Evolutionary conservation across 805 yeast genomes (phyloP), one percentile per base, ranked within the genome.

Genomic region (Saturnispora quitensis): DNA sequence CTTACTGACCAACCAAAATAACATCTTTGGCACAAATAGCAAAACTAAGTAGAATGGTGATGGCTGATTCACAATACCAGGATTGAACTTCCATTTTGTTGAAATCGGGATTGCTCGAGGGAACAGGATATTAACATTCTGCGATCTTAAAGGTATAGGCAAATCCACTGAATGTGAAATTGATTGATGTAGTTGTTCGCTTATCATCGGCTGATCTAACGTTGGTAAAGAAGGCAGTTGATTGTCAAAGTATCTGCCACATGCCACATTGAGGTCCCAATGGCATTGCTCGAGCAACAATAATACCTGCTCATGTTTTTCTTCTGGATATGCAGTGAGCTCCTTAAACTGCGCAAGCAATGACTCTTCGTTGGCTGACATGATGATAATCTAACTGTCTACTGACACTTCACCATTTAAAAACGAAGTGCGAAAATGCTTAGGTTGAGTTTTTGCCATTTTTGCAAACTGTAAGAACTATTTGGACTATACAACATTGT

Each of bases 161-260:
- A 46, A 25, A 12, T 13, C 44, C 7, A 33, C 42, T 24, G 44
- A 5, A 5, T 40, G 22, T 43, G 54, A 24, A 4, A 33, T 28
- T 15, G 47, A 12, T 13, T 31, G 27, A 3, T 22, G 13, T 28
- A 36, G 24, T 18, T 20, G n/a, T 36, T 45, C n/a, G 44, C 25
- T 40, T 28, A 27, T 31, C 40, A 36, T 6, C 35, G 17, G 20
- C 13, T 18, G 13, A 38, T 38, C 7, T 13, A 31, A 36, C 3
- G 31, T 3, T 24, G 45, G 24, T 36, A 34, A 15, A 45, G 31
- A 13, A 27, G 52, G 46, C 7, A 44, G 20, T 22, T 27, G 45
- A 18, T 75, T 76, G 58, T 84, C 90, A 60, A 82, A 82, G 62
- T 73, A 84, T 48, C 79, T 72, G 3, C 83, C 75, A 33, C 82